These are phyloP conservation scores for Russula compacta DNA, from an alignment of 768 basidiomycete species.

Conservation along the genomic window DNA sequence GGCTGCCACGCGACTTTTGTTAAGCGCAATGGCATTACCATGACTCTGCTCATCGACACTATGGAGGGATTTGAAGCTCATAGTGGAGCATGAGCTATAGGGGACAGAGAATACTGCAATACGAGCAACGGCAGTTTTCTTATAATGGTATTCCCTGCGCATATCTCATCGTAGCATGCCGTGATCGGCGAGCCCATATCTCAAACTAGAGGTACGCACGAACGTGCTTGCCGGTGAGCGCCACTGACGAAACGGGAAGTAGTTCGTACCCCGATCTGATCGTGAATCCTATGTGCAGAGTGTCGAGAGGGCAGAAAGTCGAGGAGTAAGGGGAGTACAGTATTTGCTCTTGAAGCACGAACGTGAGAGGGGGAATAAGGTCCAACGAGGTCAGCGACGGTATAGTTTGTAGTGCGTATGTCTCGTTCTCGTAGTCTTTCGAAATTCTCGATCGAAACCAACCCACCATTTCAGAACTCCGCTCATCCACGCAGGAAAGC, in stretches of 20 bases:
- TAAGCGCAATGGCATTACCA: conserved; percentile 28
- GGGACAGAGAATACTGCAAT: neutral
- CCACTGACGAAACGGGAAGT: neutral
- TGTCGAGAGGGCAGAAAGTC: neutral
- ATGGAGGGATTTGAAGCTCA: conserved; percentile 8
- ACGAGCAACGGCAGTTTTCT: neutral
- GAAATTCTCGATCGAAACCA: neutral
- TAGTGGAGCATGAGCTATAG: neutral
- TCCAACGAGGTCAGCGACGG: neutral
- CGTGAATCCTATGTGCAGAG: too few relatives aligned
- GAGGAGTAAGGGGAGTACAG: neutral
- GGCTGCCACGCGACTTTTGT: conserved; percentile 70
- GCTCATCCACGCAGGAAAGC: neutral
- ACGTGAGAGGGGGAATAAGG: conserved; percentile 5
- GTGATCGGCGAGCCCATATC: neutral
- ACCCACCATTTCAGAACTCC: neutral
- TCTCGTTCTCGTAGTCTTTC: neutral
- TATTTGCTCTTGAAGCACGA: neutral
- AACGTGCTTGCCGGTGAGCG: neutral
- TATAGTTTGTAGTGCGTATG: neutral
- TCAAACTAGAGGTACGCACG: neutral
- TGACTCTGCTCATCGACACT: neutral
- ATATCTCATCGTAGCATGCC: neutral
- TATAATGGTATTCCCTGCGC: neutral
- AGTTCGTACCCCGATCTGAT: neutral